Conservation (phyloP, 2,329 filamentous ascomycete genomes). For the Verticillium albo-atrum region DNA sequence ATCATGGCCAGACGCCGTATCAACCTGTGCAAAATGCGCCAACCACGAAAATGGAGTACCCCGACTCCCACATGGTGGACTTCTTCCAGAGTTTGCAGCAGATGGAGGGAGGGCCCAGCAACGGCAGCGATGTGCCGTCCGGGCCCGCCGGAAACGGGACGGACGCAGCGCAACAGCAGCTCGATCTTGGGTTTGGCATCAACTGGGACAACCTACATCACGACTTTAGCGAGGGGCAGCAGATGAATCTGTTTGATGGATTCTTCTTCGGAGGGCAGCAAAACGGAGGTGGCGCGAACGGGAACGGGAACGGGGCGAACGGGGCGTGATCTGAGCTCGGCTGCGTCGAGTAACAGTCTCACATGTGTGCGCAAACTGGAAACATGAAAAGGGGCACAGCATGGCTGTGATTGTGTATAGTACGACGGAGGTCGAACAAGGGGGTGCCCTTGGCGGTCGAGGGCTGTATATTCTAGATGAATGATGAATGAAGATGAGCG, state of each 20-base stretch:
- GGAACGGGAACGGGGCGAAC: slow-evolving; percentile 3
- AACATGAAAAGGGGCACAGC: background rate
- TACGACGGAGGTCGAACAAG: background rate
- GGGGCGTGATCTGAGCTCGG: background rate
- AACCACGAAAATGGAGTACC: slow-evolving; percentile 29
- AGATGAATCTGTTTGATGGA: slow-evolving; percentile 66
- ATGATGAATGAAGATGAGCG: background rate
- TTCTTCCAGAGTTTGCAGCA: slow-evolving; percentile 43
- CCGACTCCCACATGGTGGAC: slow-evolving; percentile 49
- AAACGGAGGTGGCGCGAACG: slow-evolving; percentile 18
- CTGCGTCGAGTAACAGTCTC: slow-evolving; percentile 1
- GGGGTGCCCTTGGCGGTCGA: background rate
- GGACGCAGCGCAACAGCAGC: slow-evolving; percentile 39
- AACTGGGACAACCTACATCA: slow-evolving; percentile 60
- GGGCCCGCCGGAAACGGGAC: slow-evolving; percentile 21
- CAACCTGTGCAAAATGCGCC: slow-evolving; percentile 13
- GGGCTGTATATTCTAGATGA: slow-evolving; percentile 14
- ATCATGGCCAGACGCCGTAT: slow-evolving; percentile 1
- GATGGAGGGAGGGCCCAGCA: background rate
- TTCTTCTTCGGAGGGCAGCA: slow-evolving; percentile 65
- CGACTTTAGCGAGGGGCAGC: slow-evolving; percentile 55
- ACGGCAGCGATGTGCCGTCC: background rate
- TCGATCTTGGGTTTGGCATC: slow-evolving; percentile 64
- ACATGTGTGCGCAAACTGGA: background rate
- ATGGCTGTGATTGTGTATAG: background rate